Base-by-base conservation (phyloP, 257 asterid species). In the Scutellaria minor region DNA sequence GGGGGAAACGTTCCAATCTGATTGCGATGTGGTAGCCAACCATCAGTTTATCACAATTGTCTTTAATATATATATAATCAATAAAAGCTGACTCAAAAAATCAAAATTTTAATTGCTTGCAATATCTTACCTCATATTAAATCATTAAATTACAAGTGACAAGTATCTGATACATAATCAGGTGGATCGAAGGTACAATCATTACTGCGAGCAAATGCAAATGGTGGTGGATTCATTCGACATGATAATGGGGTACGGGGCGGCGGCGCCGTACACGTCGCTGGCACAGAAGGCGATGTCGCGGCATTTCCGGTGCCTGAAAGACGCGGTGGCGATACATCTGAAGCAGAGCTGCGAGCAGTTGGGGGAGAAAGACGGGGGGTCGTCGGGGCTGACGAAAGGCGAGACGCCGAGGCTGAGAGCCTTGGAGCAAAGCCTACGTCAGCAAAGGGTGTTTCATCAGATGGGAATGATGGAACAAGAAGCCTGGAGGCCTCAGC, bases 391-490 rank as follows among this genome's bases (percentile, higher is more conserved):
- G 6, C 81, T 95, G n/a, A 92, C 98, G 5, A 95, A 90, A 59
- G 99, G 99, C 5, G 99, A 95, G 39, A 95, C 99, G 52, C 99
- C 99, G 7, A 60, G 99, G 71, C 87, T 95, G 15, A 78, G 79
- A 60, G 78, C 84, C 1, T 80, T 95, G 71, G 99, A 95, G 62
- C 98, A 87, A 78, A 92, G 93, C 66, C 66, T 90, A 2, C 79
- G 99, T 56, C 98, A 95, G 46, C 99, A 95, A 65, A 76, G 95
- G 31, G 95, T 89, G 0, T 84, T 91, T 39, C 93, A 88, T 62
- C 99, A 91, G 68, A 94, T 94, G 95, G 98, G 97, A 5, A 84
- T 86, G 89, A 84, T 88, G 93, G 98, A 94, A 62, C 99, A 94
- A 73, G 98, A 91, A 75, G 99, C 98, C 0, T 94, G 99, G 99